Evolutionary conservation across 768 basidiomycete genomes (phyloP).

Genomic region (Piloderma croceum): DNA sequence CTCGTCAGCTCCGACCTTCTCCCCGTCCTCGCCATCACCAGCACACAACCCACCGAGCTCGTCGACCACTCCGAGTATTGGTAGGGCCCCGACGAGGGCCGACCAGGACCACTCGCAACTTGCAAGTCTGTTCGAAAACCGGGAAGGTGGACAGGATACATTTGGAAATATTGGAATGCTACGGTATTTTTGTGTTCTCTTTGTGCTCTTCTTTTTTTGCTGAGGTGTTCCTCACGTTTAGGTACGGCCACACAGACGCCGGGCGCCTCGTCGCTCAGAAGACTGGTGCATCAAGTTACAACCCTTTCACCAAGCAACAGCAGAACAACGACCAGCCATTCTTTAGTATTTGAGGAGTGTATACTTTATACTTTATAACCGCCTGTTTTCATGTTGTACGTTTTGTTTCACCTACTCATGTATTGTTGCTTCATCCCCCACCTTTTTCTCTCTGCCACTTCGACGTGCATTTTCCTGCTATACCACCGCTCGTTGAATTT

Average conservation of each 20-base stretch:
- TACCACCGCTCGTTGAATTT: too few relatives aligned
- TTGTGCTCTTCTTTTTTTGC: slow-evolving; percentile 3
- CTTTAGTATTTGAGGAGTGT: slow-evolving; percentile 72
- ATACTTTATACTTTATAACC: too few relatives aligned
- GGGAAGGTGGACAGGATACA: slow-evolving; percentile 91
- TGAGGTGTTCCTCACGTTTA: slow-evolving; percentile 14
- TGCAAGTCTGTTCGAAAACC: slow-evolving; percentile 77
- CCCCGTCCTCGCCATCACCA: slow-evolving; percentile 25
- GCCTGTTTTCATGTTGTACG: too few relatives aligned
- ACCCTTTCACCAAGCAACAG: slow-evolving; percentile 62
- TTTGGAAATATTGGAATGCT: slow-evolving; percentile 86
- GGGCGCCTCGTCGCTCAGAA: slow-evolving; percentile 42
- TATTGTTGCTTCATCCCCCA: too few relatives aligned
- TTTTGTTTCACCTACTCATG: too few relatives aligned
- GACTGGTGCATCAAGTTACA: slow-evolving; percentile 47
- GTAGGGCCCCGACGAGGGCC: slow-evolving; percentile 33
- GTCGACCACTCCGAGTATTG: background rate
- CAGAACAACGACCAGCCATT: slow-evolving; percentile 67
- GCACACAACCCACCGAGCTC: background rate
- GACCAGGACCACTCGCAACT: slow-evolving; percentile 74
- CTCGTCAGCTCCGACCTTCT: slow-evolving; percentile 40
- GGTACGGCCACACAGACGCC: slow-evolving; percentile 57
- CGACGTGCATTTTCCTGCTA: too few relatives aligned
- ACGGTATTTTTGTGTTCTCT: slow-evolving; percentile 40
- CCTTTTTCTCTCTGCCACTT: too few relatives aligned